Conservation (phyloP, 495 filamentous ascomycete genomes). For the Xylaria curta region DNA sequence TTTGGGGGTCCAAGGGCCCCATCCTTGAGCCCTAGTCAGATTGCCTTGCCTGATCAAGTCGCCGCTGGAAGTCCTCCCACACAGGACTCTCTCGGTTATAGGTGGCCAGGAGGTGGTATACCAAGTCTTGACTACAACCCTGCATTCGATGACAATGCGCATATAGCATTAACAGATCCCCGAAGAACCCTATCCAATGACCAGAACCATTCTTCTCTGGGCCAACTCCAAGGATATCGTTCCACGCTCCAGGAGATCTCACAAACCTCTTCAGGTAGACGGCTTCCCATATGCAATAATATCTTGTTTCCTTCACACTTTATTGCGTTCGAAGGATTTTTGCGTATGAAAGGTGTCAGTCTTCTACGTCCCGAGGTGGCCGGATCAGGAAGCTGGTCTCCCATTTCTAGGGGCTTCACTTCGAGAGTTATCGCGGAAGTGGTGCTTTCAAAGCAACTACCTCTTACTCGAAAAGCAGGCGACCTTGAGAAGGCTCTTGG, state of each 20-base stretch:
- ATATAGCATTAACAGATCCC: neutral
- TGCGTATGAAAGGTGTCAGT: neutral
- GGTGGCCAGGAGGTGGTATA: neutral
- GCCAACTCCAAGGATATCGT: neutral
- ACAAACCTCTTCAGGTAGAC: neutral
- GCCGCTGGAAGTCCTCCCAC: neutral
- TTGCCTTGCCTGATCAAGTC: neutral
- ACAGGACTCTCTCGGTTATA: neutral
- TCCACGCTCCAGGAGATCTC: neutral
- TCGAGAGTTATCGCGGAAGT: neutral
- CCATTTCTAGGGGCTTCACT: too few species aligned
- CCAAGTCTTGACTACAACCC: neutral
- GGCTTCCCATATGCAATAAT: neutral
- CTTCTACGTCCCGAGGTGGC: too few species aligned
- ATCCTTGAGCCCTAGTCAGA: neutral
- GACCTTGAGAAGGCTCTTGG: neutral
- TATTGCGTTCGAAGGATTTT: neutral
- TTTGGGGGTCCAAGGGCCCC: neutral
- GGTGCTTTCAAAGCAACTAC: neutral
- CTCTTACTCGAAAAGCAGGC: neutral
- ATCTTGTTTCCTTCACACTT: neutral
- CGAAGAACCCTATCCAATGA: neutral
- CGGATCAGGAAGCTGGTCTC: too few species aligned
- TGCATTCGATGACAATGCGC: neutral
- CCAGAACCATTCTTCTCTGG: neutral